These are phyloP conservation scores for Pseudogymnoascus sp. DNA, from an alignment of 2,329 filamentous ascomycete genomes.

Conservation along the genomic window DNA sequence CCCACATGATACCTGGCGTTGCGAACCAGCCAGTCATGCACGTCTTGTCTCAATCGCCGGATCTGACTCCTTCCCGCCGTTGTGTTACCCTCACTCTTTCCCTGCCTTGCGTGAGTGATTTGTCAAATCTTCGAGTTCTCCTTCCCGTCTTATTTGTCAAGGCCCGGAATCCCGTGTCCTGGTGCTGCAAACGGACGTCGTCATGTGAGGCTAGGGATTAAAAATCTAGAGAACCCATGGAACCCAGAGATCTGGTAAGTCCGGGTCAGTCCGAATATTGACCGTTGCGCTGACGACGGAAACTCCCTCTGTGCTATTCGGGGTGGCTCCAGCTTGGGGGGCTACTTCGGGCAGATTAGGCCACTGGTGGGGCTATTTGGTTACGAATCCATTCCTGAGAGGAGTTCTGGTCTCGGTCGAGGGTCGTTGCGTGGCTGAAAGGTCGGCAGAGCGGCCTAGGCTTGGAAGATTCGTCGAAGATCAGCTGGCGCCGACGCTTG, in stretches of 20 bases:
- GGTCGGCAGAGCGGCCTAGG: not conserved
- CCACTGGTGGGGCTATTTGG: not conserved
- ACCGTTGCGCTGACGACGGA: slow-evolving; percentile 5
- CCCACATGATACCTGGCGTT: not conserved
- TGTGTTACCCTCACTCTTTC: not conserved
- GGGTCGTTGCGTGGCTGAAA: not conserved
- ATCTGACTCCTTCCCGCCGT: not conserved
- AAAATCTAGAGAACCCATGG: slow-evolving; percentile 2
- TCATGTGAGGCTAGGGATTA: slow-evolving; percentile 6
- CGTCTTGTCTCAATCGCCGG: not conserved
- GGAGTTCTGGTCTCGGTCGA: not conserved
- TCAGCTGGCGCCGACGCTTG: not conserved
- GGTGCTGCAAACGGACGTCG: slow-evolving; percentile 4
- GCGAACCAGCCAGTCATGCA: slow-evolving; percentile 2
- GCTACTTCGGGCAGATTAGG: not conserved
- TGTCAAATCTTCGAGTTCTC: slow-evolving; percentile 1
- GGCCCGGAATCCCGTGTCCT: not conserved
- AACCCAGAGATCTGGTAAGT: not conserved
- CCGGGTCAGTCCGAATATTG: slow-evolving; percentile 5
- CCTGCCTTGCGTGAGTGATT: not conserved
- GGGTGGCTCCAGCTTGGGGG: not conserved
- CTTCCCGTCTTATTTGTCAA: slow-evolving; percentile 8
- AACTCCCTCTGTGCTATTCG: not conserved
- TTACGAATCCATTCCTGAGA: not conserved
- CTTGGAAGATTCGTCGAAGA: not conserved